Conservation (phyloP, 164 flowering plant genomes). For the Macadamia integrifolia region DNA sequence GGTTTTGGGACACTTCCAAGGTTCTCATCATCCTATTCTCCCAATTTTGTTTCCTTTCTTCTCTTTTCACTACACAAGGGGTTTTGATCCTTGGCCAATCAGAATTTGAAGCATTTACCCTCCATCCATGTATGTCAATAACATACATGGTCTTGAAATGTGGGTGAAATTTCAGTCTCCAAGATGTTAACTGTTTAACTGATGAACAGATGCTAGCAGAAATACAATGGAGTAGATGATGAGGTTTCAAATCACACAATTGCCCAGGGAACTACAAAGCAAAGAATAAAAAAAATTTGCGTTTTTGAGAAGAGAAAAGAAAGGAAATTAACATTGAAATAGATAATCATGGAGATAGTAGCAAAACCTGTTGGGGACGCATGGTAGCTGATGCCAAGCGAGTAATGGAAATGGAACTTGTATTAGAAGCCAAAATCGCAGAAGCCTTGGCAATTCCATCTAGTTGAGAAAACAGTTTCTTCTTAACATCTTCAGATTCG, state of each 20-base stretch:
- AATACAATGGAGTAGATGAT: no score
- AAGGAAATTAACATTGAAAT: neutral
- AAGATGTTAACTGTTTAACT: neutral
- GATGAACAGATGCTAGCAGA: neutral
- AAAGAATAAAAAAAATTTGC: neutral
- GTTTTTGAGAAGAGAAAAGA: neutral
- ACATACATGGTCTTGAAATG: no score
- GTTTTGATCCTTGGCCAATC: neutral
- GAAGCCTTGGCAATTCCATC: conserved; percentile 65
- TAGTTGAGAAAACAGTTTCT: conserved; percentile 50
- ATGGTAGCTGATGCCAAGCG: conserved; percentile 72
- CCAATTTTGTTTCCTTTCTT: no score
- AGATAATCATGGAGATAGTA: neutral
- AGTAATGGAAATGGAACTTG: conserved; percentile 93
- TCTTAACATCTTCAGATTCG: conserved; percentile 89
- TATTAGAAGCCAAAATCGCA: conserved; percentile 89
- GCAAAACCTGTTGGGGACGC: conserved; percentile 67
- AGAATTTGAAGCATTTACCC: neutral
- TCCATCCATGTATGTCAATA: neutral
- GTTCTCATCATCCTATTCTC: no score
- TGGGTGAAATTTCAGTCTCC: neutral
- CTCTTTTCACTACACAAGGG: no score
- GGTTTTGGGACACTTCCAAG: no score
- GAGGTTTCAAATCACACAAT: neutral
- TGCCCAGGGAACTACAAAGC: neutral